phyloP scores from a whole-genome alignment of 2,329 filamentous ascomycete genomes.

The Teratosphaeriaceae sp. region DNA sequence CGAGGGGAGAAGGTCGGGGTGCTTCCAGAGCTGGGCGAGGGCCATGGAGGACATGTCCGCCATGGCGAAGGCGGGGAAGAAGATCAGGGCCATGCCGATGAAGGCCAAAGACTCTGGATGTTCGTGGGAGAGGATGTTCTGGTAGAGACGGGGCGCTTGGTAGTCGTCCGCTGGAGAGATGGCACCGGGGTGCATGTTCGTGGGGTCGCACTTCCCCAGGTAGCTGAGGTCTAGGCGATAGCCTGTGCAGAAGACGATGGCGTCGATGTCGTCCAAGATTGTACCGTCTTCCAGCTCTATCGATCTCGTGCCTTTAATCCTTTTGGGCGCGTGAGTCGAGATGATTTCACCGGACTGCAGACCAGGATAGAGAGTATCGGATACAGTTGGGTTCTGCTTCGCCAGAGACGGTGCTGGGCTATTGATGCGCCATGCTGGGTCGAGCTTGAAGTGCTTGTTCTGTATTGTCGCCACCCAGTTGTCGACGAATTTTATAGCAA shows the following conservation, averaged over 20 bases:
- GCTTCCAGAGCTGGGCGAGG: constrained; percentile 1
- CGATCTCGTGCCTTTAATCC: not conserved
- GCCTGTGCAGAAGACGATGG: constrained; percentile 3
- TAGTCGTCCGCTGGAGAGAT: not conserved
- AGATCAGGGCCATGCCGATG: constrained; percentile 1
- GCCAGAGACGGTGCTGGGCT: not conserved
- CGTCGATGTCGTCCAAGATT: not conserved
- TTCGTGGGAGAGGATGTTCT: constrained; percentile 4
- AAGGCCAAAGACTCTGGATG: constrained; percentile 1
- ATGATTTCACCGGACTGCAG: not conserved
- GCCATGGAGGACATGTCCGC: constrained; percentile 1
- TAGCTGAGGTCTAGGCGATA: constrained; percentile 3
- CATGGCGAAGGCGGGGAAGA: constrained; percentile 2
- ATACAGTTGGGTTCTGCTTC: constrained; percentile 3
- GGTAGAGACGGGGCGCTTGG: constrained; percentile 1
- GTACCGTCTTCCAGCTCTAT: constrained; percentile 3
- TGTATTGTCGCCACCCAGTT: not conserved
- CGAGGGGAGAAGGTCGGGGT: not conserved
- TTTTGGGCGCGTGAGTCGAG: not conserved
- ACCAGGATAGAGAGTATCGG: not conserved
- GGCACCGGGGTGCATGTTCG: not conserved
- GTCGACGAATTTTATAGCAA: constrained; percentile 2
- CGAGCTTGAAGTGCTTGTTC: not conserved
- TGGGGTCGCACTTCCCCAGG: not conserved
- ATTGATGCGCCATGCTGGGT: constrained; percentile 3